Evolutionary conservation across 2,329 filamentous ascomycete species (phyloP).

Genomic region (Monilinia fructigena): DNA sequence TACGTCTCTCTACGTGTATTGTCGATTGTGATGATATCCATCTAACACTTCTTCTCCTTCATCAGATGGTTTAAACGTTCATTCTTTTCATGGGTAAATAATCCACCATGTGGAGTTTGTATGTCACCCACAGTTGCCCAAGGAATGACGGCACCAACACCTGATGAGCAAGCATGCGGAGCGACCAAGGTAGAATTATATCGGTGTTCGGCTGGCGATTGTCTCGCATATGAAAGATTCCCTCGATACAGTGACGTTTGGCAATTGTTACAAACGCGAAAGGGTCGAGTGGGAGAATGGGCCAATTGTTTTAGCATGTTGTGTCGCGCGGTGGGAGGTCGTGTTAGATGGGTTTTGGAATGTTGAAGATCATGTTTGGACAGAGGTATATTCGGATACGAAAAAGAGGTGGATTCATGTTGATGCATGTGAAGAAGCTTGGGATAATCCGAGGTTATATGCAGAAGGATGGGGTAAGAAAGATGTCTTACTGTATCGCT

Average conservation of each 20-base stretch:
- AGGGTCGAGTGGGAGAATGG: slow-evolving; percentile 91
- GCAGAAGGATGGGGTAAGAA: slow-evolving; percentile 95
- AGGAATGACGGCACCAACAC: slow-evolving; percentile 80
- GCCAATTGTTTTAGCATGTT: slow-evolving; percentile 99
- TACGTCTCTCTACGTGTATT: slow-evolving; percentile 45
- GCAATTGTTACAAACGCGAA: slow-evolving; percentile 80
- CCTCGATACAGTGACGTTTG: slow-evolving; percentile 95
- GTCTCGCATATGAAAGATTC: slow-evolving; percentile 81
- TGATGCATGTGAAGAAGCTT: slow-evolving; percentile 89
- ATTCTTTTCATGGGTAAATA: slow-evolving; percentile 97
- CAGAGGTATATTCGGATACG: slow-evolving; percentile 93
- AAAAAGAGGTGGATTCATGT: slow-evolving; percentile 95
- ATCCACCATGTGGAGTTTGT: slow-evolving; percentile 81
- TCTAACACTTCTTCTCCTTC: slow-evolving; percentile 23
- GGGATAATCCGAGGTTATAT: slow-evolving; percentile 92
- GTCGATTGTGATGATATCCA: slow-evolving; percentile 22
- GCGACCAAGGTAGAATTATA: slow-evolving; percentile 88
- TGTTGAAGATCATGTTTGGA: slow-evolving; percentile 95
- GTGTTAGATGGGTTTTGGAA: slow-evolving; percentile 98
- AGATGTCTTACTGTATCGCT: slow-evolving; percentile 94
- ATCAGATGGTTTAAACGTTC: slow-evolving; percentile 90
- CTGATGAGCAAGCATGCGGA: slow-evolving; percentile 85
- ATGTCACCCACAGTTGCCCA: slow-evolving; percentile 77
- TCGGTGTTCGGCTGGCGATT: slow-evolving; percentile 74
- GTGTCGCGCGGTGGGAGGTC: slow-evolving; percentile 84